phyloP scores from a whole-genome alignment of 2,329 filamentous ascomycete genomes.

The Furcasterigmium furcatum region DNA sequence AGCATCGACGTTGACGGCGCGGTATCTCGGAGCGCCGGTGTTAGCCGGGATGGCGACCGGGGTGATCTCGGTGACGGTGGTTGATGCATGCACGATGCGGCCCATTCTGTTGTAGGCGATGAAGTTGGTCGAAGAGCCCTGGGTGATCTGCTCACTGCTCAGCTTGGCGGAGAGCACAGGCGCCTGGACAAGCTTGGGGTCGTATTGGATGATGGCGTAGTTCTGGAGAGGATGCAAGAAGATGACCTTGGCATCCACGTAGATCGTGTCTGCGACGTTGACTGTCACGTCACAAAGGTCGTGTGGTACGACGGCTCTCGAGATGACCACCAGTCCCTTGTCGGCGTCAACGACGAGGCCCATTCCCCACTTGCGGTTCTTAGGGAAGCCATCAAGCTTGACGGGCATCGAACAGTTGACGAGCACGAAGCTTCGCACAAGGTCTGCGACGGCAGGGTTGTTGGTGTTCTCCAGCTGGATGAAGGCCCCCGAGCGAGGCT shows the following conservation, averaged over 20 bases:
- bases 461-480: conserved; percentile 87
- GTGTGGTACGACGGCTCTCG: conserved; percentile 89
- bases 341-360: conserved; percentile 96
- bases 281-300: conserved; percentile 95
- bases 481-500: conserved; percentile 79
- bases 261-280: conserved; percentile 94
- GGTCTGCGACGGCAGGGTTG: conserved; percentile 85
- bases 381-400: conserved; percentile 96
- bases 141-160: conserved; percentile 77
- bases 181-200: conserved; percentile 87
- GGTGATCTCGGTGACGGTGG: conserved; percentile 93
- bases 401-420: conserved; percentile 91
- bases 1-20: conserved; percentile 92
- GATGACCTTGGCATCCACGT: conserved; percentile 88
- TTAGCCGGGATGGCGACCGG: conserved; percentile 96
- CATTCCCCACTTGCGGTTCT: conserved; percentile 91
- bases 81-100: conserved; percentile 88
- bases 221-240: conserved; percentile 97
- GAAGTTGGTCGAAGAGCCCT: conserved; percentile 93
- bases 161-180: conserved; percentile 87
- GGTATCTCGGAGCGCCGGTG: conserved; percentile 84
- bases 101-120: conserved; percentile 98
- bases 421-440: conserved; percentile 92
- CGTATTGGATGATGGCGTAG: conserved; percentile 93
- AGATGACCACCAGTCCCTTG: conserved; percentile 91